These are phyloP conservation scores for Malbranchea zuffiana DNA, from an alignment of 2,329 filamentous ascomycete species.

Conservation along the genomic window DNA sequence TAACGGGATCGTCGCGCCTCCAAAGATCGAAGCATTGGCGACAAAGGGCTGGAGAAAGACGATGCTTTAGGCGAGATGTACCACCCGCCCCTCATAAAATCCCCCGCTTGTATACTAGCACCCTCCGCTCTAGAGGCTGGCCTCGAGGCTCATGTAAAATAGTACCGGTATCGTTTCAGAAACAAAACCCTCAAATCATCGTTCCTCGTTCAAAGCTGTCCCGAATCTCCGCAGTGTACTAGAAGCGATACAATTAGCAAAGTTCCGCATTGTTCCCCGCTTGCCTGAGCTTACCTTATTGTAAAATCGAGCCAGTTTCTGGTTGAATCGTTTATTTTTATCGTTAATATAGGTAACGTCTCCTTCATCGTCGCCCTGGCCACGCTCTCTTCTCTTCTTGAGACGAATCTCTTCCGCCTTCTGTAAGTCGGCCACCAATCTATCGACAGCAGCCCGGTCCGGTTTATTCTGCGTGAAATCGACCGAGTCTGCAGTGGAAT, in stretches of 20 bases:
- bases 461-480: slow-evolving; percentile 77
- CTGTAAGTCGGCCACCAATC: slow-evolving; percentile 71
- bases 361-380: slow-evolving; percentile 69
- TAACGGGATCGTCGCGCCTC: slow-evolving; percentile 64
- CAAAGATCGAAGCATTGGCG: slow-evolving; percentile 70
- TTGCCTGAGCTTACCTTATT: slow-evolving; percentile 55
- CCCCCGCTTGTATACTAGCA: slow-evolving; percentile 10
- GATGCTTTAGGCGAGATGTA: slow-evolving; percentile 54
- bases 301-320: slow-evolving; percentile 91
- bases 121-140: slow-evolving; percentile 5
- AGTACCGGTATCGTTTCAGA: slow-evolving; percentile 7
- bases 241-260: slow-evolving; percentile 9
- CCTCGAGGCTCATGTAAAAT: slow-evolving; percentile 4
- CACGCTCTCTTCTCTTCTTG: slow-evolving; percentile 74
- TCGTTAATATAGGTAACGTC: slow-evolving; percentile 99
- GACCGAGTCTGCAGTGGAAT: slow-evolving; percentile 74
- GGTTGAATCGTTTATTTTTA: slow-evolving; percentile 99
- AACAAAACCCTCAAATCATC: slow-evolving; percentile 56
- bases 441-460: slow-evolving; percentile 74
- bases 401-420: slow-evolving; percentile 79
- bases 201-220: slow-evolving; percentile 97
- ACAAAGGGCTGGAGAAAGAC: slow-evolving; percentile 75
- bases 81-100: not conserved
- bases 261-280: too few relatives aligned
- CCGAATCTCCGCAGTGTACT: slow-evolving; percentile 89